Evolutionary conservation across 2,329 filamentous ascomycete species (phyloP).

Genomic region (Diaporthe citrichinensis): DNA sequence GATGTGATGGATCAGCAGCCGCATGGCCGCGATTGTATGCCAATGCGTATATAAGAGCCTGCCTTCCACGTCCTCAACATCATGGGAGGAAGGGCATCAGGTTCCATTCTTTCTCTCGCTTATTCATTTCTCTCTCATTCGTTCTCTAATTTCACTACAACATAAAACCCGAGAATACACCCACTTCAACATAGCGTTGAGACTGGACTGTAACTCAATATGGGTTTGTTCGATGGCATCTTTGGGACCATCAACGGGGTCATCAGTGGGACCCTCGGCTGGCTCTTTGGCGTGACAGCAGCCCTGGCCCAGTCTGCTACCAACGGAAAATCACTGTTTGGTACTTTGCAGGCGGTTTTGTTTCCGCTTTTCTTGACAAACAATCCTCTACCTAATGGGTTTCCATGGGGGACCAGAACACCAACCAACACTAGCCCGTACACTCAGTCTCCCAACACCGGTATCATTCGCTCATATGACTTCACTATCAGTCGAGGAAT

Average conservation of each 20-base stretch:
- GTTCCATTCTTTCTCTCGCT: slow-evolving; percentile 23
- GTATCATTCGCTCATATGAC: slow-evolving; percentile 68
- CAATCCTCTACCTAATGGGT: slow-evolving; percentile 64
- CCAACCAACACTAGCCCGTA: slow-evolving; percentile 65
- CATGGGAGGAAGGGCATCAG: background rate
- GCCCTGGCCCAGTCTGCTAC: slow-evolving; percentile 53
- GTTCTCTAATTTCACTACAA: slow-evolving; percentile 30
- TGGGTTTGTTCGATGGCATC: slow-evolving; percentile 44
- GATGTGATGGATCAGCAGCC: background rate
- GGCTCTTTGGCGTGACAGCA: slow-evolving; percentile 45
- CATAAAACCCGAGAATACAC: background rate
- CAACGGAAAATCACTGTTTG: slow-evolving; percentile 58
- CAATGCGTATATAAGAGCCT: slow-evolving; percentile 12
- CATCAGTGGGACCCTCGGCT: slow-evolving; percentile 37
- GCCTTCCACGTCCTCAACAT: background rate
- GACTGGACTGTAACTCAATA: slow-evolving; percentile 35
- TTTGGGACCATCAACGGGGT: background rate
- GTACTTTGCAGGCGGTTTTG: slow-evolving; percentile 55
- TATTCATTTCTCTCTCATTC: slow-evolving; percentile 31
- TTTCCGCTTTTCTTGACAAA: slow-evolving; percentile 61
- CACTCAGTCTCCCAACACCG: slow-evolving; percentile 62
- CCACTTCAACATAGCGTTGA: slow-evolving; percentile 34
- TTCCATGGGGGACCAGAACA: slow-evolving; percentile 65
- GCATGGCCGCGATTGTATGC: slow-evolving; percentile 16
- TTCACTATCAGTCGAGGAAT: slow-evolving; percentile 65